phyloP scores from a whole-genome alignment of 371 early-diverging fungal species.

The Rhizopus delemar region DNA sequence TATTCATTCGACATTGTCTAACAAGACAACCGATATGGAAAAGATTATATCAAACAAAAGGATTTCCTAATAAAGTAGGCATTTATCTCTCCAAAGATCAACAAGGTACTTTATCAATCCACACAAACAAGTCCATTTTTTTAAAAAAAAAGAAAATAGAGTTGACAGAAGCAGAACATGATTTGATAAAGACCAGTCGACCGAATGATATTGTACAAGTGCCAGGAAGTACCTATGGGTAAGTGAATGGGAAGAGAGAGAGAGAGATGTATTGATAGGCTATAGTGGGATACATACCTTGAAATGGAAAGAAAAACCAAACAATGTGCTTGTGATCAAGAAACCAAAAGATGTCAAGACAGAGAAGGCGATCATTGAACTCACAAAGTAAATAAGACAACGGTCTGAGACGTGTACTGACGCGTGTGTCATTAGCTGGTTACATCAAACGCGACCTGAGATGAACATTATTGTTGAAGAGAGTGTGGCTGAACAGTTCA shows the following conservation, averaged over 20 bases:
- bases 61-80: constrained; percentile 24
- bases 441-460: constrained; percentile 56
- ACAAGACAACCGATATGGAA: not conserved
- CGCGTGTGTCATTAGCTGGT: constrained; percentile 52
- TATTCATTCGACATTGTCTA: too few relatives aligned
- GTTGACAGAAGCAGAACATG: constrained; percentile 17
- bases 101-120: constrained; percentile 2
- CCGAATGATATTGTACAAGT: constrained; percentile 54
- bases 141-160: not conserved
- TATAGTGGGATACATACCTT: constrained; percentile 58
- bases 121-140: not conserved
- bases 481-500: constrained; percentile 58
- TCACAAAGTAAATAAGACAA: constrained; percentile 53
- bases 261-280: not conserved
- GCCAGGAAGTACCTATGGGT: constrained; percentile 66
- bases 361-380: constrained; percentile 64
- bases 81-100: constrained; percentile 15
- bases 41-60: constrained; percentile 5
- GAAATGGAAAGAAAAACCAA: constrained; percentile 68
- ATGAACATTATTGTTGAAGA: constrained; percentile 73
- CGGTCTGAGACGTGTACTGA: not conserved
- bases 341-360: constrained; percentile 73
- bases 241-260: constrained; percentile 1
- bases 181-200: constrained; percentile 26
- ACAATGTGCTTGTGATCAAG: constrained; percentile 75